Percentiles rank a stretch among this genome's conserved stretches.
phyloP scores from a whole-genome alignment of 2,329 filamentous ascomycete species.

The Penicillium sp. region DNA sequence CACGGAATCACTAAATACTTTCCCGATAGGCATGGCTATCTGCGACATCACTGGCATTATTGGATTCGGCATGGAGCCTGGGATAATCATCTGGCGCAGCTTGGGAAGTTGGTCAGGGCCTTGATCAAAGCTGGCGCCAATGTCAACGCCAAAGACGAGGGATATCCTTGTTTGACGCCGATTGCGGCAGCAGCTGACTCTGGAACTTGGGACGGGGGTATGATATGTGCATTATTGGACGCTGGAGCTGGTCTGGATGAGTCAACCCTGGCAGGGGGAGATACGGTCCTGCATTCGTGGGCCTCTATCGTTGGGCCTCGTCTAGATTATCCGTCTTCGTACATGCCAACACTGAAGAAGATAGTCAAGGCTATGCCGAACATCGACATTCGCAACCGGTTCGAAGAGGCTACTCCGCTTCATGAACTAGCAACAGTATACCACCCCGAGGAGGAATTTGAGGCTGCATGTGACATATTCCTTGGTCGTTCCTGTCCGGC shows the following conservation, averaged over 20 bases:
- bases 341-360: slow-evolving; percentile 17
- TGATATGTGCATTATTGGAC: slow-evolving; percentile 21
- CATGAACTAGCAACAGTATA: slow-evolving; percentile 22
- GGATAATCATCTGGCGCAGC: slow-evolving; percentile 20
- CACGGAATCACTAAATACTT: slow-evolving; percentile 24
- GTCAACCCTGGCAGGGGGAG: slow-evolving; percentile 10
- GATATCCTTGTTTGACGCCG: slow-evolving; percentile 20
- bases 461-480: slow-evolving; percentile 23
- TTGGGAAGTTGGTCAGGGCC: slow-evolving; percentile 14
- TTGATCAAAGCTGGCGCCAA: slow-evolving; percentile 17
- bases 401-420: slow-evolving; percentile 22
- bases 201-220: slow-evolving; percentile 26
- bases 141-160: slow-evolving; percentile 15
- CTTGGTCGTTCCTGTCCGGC: slow-evolving; percentile 14
- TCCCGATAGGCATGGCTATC: slow-evolving; percentile 25
- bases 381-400: slow-evolving; percentile 17
- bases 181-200: slow-evolving; percentile 22
- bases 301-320: slow-evolving; percentile 20
- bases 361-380: slow-evolving; percentile 16
- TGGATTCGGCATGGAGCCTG: slow-evolving; percentile 31
- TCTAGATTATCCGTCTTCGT: slow-evolving; percentile 25
- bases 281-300: slow-evolving; percentile 29
- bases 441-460: slow-evolving; percentile 25
- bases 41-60: slow-evolving; percentile 29
- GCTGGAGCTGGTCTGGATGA: slow-evolving; percentile 21